These are phyloP conservation scores for Diaporthe nobilis DNA, from an alignment of 2,329 filamentous ascomycete genomes.

Conservation along the genomic window DNA sequence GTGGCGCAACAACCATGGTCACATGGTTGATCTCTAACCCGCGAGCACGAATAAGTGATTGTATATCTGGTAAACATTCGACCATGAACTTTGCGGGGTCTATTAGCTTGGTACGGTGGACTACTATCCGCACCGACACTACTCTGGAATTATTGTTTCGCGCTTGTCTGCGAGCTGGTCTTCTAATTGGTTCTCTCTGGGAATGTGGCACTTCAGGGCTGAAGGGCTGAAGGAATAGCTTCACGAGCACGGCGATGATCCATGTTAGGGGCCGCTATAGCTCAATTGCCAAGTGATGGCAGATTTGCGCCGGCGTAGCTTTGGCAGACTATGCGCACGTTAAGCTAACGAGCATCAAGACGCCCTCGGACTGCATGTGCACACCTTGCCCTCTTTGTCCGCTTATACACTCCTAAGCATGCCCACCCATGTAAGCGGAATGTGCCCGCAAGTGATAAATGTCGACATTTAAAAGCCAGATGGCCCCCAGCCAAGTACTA, in stretches of 20 bases:
- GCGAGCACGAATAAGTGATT: too few relatives aligned
- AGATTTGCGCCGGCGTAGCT: neutral
- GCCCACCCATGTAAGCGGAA: neutral
- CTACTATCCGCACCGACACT: neutral
- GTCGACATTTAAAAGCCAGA: neutral
- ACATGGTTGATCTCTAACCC: too few relatives aligned
- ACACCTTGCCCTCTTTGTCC: neutral
- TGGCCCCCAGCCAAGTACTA: too few relatives aligned
- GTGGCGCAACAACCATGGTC: too few relatives aligned
- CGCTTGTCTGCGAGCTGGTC: neutral
- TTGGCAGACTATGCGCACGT: neutral
- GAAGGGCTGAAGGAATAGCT: conserved; percentile 8
- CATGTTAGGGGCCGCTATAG: neutral
- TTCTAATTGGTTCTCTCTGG: neutral
- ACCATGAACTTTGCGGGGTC: neutral
- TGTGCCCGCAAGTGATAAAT: neutral
- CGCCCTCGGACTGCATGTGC: neutral
- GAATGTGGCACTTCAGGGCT: conserved; percentile 2
- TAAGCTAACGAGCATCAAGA: neutral
- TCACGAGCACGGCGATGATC: neutral
- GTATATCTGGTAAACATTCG: too few relatives aligned
- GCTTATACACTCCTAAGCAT: neutral
- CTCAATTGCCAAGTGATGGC: neutral
- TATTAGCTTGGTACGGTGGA: neutral
- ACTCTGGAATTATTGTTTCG: neutral